phyloP scores from a whole-genome alignment of 2,329 filamentous ascomycete species.

The Hawksworthiomyces lignivorus region DNA sequence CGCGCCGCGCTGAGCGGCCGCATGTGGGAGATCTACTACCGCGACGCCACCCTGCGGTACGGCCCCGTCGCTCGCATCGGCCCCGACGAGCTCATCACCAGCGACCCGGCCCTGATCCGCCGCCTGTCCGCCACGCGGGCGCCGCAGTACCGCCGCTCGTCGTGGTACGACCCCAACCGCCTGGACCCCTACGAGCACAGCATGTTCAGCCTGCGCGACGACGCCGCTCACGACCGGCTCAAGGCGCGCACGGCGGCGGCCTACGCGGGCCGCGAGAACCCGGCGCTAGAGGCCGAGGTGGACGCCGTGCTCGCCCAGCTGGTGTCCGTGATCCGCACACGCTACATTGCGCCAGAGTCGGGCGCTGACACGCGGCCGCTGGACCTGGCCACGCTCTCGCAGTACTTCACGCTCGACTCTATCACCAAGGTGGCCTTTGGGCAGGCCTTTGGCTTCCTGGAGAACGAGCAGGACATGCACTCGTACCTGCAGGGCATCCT shows the following conservation, averaged over 20 bases:
- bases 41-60: conserved; percentile 17
- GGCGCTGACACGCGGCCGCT: conserved; percentile 21
- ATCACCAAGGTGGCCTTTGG: conserved; percentile 42
- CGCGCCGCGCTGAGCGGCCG: conserved; percentile 16
- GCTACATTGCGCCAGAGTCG: no score
- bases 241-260: conserved; percentile 20
- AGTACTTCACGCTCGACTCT: conserved; percentile 43
- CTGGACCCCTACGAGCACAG: conserved; percentile 40
- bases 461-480: conserved; percentile 34
- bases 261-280: conserved; percentile 23
- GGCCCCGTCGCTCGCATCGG: conserved; percentile 27
- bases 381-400: conserved; percentile 36
- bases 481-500: conserved; percentile 34
- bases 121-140: conserved; percentile 21
- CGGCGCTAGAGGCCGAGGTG: conserved; percentile 19
- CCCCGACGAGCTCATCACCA: conserved; percentile 28
- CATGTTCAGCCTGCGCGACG: conserved; percentile 35
- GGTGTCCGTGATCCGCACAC: conserved; percentile 13
- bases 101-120: conserved; percentile 24
- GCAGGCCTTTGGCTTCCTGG: conserved; percentile 35
- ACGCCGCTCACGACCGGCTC: conserved; percentile 21
- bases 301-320: conserved; percentile 16
- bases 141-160: conserved; percentile 21
- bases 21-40: conserved; percentile 17
- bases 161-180: conserved; percentile 38